These are phyloP conservation scores for Thalassiosira gravida DNA, from an alignment of 352 stramenopile species.

Conservation along the genomic window DNA sequence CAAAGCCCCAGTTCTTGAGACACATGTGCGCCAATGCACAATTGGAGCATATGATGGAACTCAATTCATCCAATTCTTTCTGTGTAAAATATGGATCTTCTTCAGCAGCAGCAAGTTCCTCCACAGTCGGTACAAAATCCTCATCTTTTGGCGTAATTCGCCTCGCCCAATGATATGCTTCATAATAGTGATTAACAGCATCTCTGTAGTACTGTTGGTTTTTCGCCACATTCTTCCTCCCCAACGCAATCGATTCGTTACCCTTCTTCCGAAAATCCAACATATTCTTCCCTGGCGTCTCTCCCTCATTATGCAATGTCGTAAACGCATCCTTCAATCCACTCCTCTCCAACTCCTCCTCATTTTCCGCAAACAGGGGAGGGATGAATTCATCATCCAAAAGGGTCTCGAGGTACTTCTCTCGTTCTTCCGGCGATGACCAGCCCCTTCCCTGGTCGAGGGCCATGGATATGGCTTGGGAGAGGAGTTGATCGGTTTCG, in stretches of 20 bases:
- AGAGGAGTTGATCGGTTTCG: conserved; percentile 76
- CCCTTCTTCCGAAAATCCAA: conserved; percentile 79
- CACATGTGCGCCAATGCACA: conserved; percentile 80
- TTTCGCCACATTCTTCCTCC: conserved; percentile 81
- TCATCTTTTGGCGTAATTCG: conserved; percentile 61
- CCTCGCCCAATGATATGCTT: conserved; percentile 77
- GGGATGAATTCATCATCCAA: conserved; percentile 86
- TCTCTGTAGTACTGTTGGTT: conserved; percentile 84
- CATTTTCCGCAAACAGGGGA: conserved; percentile 73
- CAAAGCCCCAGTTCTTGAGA: conserved; percentile 85
- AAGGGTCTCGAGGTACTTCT: conserved; percentile 82
- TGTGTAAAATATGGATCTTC: conserved; percentile 74
- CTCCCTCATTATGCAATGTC: conserved; percentile 76
- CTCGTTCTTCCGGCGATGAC: conserved; percentile 72
- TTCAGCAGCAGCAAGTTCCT: conserved; percentile 48
- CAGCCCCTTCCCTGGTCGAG: conserved; percentile 83
- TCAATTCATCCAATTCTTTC: conserved; percentile 75
- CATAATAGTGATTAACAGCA: conserved; percentile 86
- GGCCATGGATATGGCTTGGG: conserved; percentile 81
- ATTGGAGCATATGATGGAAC: conserved; percentile 78
- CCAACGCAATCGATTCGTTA: conserved; percentile 76
- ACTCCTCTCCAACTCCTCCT: conserved; percentile 78
- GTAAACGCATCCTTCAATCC: conserved; percentile 82
- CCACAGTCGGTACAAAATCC: conserved; percentile 51
- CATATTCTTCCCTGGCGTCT: conserved; percentile 75